Evolutionary conservation across 75 land plant species (phyloP).

Genomic region (Sequoiadendron giganteum): DNA sequence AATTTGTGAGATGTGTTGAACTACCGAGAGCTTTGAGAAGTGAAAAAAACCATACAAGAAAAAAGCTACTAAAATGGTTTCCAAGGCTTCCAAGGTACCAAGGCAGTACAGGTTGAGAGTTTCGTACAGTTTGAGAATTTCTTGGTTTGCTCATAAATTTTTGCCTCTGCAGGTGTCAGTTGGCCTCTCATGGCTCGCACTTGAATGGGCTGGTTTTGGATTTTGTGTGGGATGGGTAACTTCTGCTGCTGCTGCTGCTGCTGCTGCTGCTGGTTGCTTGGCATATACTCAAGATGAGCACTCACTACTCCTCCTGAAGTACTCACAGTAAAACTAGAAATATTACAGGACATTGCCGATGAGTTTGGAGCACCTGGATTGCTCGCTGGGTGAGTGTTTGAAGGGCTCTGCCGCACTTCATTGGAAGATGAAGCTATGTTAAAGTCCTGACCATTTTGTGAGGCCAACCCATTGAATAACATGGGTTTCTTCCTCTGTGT

Average conservation of each 20-base stretch:
- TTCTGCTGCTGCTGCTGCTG: not conserved
- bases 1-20: not conserved
- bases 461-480: not conserved
- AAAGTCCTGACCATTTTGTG: not conserved
- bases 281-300: not conserved
- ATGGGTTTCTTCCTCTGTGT: not conserved
- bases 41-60: too few species aligned
- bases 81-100: not conserved
- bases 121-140: not conserved
- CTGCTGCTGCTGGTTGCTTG: not conserved
- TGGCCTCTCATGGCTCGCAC: not conserved
- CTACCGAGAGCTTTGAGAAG: not conserved
- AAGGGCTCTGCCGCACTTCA: not conserved
- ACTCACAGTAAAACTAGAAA: not conserved
- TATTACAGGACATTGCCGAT: not conserved
- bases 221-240: not conserved
- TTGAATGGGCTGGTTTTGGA: not conserved
- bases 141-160: not conserved
- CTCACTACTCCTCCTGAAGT: not conserved
- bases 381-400: not conserved
- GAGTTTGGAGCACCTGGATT: not conserved
- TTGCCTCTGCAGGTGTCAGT: not conserved
- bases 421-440: not conserved
- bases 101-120: not conserved
- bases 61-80: not conserved